These are phyloP conservation scores for Brassica balearica DNA, from an alignment of 441 rosid species.

Conservation along the genomic window DNA sequence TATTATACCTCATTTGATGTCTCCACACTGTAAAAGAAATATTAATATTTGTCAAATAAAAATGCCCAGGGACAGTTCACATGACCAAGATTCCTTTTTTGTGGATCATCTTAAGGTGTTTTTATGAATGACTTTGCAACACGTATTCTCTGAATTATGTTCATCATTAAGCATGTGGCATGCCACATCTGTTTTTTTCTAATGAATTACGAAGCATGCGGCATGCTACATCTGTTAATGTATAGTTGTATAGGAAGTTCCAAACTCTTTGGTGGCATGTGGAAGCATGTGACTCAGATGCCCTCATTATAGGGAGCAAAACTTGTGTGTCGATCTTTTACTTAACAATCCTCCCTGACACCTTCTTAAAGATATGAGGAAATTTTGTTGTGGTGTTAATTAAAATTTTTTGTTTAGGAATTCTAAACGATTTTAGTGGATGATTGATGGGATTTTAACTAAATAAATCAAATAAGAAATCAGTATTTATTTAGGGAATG, in stretches of 20 bases:
- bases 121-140: conserved; percentile 22
- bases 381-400: not conserved
- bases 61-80: conserved; percentile 30
- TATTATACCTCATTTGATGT: conserved; percentile 10
- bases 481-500: not conserved
- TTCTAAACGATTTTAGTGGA: conserved; percentile 30
- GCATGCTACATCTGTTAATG: not conserved
- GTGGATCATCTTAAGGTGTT: conserved; percentile 33
- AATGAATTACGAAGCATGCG: too few relatives aligned
- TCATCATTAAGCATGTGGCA: conserved; percentile 28
- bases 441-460: conserved; percentile 16
- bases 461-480: not conserved
- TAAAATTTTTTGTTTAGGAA: not conserved
- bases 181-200: conserved; percentile 16
- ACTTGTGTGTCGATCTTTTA: conserved; percentile 43
- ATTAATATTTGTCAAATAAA: conserved; percentile 1
- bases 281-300: conserved; percentile 69
- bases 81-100: conserved; percentile 40
- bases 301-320: conserved; percentile 67
- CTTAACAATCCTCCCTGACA: conserved; percentile 42
- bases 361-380: not conserved
- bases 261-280: conserved; percentile 58
- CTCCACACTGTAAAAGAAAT: not conserved
- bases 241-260: conserved; percentile 39
- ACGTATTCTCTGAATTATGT: conserved; percentile 38